Evolutionary conservation across 805 yeast species (phyloP).

Genomic region (Wickerhamomyces ciferrii): DNA sequence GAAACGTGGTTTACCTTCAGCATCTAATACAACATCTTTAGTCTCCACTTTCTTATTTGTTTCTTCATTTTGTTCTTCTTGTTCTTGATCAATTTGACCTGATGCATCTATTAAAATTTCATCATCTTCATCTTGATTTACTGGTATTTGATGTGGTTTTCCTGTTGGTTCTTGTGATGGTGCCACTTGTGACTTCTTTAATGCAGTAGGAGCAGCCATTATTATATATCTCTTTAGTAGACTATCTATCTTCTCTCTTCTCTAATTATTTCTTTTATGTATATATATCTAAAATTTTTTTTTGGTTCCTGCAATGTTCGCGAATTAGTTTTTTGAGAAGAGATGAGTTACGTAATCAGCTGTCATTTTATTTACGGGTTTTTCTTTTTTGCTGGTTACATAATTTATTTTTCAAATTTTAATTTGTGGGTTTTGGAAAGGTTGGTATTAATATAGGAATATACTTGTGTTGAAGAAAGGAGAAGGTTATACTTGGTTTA

Average conservation of each 20-base stretch:
- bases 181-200: slow-evolving; percentile 13
- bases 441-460: too few species aligned
- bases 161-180: slow-evolving; percentile 4
- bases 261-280: background rate
- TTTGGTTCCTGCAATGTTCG: too few species aligned
- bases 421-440: too few species aligned
- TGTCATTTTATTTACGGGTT: too few species aligned
- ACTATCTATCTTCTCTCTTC: too few species aligned
- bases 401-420: too few species aligned
- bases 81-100: slow-evolving; percentile 18
- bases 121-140: slow-evolving; percentile 26
- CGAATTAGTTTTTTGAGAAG: too few species aligned
- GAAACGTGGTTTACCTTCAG: slow-evolving; percentile 84
- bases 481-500: too few species aligned
- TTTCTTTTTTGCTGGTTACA: too few species aligned
- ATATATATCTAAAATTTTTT: background rate
- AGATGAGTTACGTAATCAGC: too few species aligned
- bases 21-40: slow-evolving; percentile 47
- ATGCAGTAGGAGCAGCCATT: slow-evolving; percentile 45
- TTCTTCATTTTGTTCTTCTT: slow-evolving; percentile 7
- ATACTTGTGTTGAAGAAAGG: too few species aligned
- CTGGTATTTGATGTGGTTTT: background rate
- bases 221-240: too few species aligned
- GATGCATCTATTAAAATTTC: slow-evolving; percentile 33
- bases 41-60: slow-evolving; percentile 19